phyloP scores from a whole-genome alignment of 1,139 yeast genomes.

The Candida tropicalis region DNA sequence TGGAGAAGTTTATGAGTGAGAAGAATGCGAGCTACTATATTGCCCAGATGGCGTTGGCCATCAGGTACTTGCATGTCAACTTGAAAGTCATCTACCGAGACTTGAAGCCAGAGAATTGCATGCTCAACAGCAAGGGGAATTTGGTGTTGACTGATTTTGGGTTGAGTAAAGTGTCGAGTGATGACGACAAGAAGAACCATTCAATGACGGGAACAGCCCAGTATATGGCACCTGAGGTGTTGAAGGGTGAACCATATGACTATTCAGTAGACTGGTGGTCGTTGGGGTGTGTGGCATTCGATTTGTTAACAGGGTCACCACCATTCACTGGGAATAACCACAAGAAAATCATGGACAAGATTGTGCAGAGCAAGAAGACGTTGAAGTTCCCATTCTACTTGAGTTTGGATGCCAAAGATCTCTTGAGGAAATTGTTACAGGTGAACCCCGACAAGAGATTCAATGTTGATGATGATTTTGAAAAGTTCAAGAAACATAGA shows the following conservation, averaged over 20 bases:
- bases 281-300: conserved; percentile 85
- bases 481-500: conserved; percentile 63
- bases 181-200: conserved; percentile 48
- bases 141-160: conserved; percentile 92
- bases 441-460: conserved; percentile 77
- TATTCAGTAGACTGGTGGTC: conserved; percentile 97
- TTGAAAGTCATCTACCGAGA: conserved; percentile 90
- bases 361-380: conserved; percentile 62
- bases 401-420: conserved; percentile 82
- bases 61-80: conserved; percentile 70
- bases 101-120: conserved; percentile 90
- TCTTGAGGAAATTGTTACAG: conserved; percentile 69
- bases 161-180: conserved; percentile 67
- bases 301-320: conserved; percentile 87
- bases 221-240: conserved; percentile 95
- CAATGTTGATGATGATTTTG: conserved; percentile 56
- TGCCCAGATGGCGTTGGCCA: conserved; percentile 84
- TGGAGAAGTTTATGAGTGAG: conserved; percentile 59
- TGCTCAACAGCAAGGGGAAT: conserved; percentile 78
- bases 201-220: conserved; percentile 94
- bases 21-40: conserved; percentile 78
- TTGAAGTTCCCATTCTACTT: conserved; percentile 81
- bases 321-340: conserved; percentile 93
- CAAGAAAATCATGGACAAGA: conserved; percentile 79
- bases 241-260: conserved; percentile 84